Conservation (phyloP, 2,329 filamentous ascomycete species). For the Hypoxylon sp. region DNA sequence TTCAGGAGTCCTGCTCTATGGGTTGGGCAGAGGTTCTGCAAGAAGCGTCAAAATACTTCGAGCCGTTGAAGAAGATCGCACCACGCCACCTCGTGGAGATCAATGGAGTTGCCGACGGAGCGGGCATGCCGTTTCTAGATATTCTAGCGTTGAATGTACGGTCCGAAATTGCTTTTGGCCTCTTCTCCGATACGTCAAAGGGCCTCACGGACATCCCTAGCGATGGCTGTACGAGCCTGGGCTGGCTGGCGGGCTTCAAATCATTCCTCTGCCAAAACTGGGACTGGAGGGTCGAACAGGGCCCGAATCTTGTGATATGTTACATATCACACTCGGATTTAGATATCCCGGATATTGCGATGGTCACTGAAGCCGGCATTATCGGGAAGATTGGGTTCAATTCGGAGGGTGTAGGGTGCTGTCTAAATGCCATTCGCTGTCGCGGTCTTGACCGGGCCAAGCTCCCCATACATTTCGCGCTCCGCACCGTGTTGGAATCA, state of each 20-base stretch:
- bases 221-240: conserved; percentile 69
- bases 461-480: conserved; percentile 72
- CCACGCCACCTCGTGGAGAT: conserved; percentile 60
- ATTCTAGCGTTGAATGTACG: conserved; percentile 70
- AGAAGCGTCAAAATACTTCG: conserved; percentile 61
- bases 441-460: conserved; percentile 64
- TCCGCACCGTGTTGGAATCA: conserved; percentile 68
- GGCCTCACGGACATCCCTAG: conserved; percentile 41
- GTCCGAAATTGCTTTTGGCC: conserved; percentile 69
- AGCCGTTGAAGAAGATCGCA: conserved; percentile 56
- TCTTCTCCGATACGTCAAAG: conserved; percentile 57
- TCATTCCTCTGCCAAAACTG: conserved; percentile 68
- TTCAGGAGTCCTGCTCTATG: conserved; percentile 52
- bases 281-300: conserved; percentile 69
- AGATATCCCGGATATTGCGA: conserved; percentile 61
- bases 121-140: conserved; percentile 60
- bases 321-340: conserved; percentile 59
- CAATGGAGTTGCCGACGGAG: conserved; percentile 66
- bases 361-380: conserved; percentile 71
- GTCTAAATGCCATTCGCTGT: conserved; percentile 72
- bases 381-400: conserved; percentile 78
- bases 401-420: conserved; percentile 67
- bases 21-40: conserved; percentile 51
- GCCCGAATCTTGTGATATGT: conserved; percentile 62
- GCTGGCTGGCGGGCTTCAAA: conserved; percentile 55